phyloP scores from a whole-genome alignment of 2,329 filamentous ascomycete genomes.

The Lecanicillium sp. region DNA sequence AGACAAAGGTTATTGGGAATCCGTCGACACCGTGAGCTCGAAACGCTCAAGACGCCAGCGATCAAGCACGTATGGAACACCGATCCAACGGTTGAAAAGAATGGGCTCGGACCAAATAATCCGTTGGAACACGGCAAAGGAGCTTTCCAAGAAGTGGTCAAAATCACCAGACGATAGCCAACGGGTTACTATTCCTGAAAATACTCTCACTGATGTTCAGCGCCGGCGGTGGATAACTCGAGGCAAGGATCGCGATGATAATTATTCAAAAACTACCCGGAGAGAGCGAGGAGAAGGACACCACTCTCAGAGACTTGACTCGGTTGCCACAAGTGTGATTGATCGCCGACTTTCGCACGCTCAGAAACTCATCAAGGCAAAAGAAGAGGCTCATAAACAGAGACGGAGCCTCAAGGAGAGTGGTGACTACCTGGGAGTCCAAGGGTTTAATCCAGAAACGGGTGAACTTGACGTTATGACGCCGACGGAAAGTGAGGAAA shows the following conservation, averaged over 20 bases:
- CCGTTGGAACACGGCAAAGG: slow-evolving; percentile 27
- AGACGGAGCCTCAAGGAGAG: slow-evolving; percentile 42
- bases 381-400: slow-evolving; percentile 22
- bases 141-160: slow-evolving; percentile 12
- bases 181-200: not conserved
- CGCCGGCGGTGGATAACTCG: not conserved
- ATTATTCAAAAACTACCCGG: no score
- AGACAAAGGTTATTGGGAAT: slow-evolving; percentile 19
- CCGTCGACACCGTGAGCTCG: slow-evolving; percentile 9
- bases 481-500: slow-evolving; percentile 37
- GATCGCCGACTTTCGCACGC: slow-evolving; percentile 10
- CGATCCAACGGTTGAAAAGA: slow-evolving; percentile 9
- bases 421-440: slow-evolving; percentile 50
- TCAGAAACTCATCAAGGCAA: slow-evolving; percentile 20
- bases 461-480: slow-evolving; percentile 44
- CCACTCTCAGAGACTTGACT: not conserved
- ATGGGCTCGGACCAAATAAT: slow-evolving; percentile 21
- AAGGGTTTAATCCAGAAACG: slow-evolving; percentile 49
- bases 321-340: slow-evolving; percentile 4
- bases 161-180: not conserved
- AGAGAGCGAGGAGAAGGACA: no score
- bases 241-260: not conserved
- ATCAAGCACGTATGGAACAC: slow-evolving; percentile 10
- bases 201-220: no score
- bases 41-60: slow-evolving; percentile 6